Evolutionary conservation across 202 grass and related monocot species (phyloP).

Genomic region (Saccharum hybrid): DNA sequence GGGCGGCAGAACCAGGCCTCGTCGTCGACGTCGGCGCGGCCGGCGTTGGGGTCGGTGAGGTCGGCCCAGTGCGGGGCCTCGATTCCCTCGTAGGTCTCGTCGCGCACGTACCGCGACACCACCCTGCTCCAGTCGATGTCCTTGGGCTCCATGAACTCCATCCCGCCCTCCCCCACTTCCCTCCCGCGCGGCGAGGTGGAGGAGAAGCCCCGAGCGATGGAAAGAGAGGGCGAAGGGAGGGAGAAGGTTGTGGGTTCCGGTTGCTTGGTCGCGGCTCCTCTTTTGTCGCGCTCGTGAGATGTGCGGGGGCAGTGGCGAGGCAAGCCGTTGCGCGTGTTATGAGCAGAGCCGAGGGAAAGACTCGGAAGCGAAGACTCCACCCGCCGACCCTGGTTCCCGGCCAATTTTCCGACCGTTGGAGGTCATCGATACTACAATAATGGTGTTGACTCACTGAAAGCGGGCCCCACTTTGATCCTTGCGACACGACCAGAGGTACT

Average conservation of each 20-base stretch:
- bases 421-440: slow-evolving; percentile 13
- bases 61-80: slow-evolving; percentile 81
- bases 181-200: not conserved
- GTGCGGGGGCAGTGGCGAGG: not conserved
- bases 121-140: slow-evolving; percentile 91
- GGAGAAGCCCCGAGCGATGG: not conserved
- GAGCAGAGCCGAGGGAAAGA: not conserved
- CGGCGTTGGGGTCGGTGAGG: slow-evolving; percentile 57
- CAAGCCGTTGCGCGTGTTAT: slow-evolving; percentile 49
- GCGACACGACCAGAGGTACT: not conserved
- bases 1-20: slow-evolving; percentile 91
- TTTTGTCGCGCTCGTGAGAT: slow-evolving; percentile 22
- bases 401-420: slow-evolving; percentile 51
- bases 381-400: slow-evolving; percentile 44
- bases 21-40: slow-evolving; percentile 55
- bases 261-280: not conserved
- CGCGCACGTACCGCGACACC: slow-evolving; percentile 76
- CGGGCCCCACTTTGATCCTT: not conserved
- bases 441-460: not conserved
- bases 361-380: not conserved
- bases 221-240: not conserved
- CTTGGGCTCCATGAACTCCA: slow-evolving; percentile 78
- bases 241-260: not conserved
- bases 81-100: slow-evolving; percentile 95
- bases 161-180: not conserved